A percentile compares a stretch with the other conserved stretches of the same genome.
Conservation (phyloP, 2,329 filamentous ascomycete genomes). For the Colletotrichum endophyticum region DNA sequence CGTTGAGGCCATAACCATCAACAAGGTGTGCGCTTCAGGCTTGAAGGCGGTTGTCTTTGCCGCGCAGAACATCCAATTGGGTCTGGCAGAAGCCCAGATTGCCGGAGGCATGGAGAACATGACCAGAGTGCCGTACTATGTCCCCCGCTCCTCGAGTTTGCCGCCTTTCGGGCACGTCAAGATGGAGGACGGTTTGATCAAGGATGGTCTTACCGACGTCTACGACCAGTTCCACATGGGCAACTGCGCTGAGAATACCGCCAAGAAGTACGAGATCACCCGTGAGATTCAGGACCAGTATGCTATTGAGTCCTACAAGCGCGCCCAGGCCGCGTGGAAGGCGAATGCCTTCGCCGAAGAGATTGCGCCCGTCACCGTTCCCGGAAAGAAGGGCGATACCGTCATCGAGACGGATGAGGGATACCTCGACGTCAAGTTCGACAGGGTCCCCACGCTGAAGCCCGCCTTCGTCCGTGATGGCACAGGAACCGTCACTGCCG, state of each 20-base stretch:
- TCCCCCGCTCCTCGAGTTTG: conserved; percentile 80
- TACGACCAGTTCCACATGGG: conserved; percentile 99
- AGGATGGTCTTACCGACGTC: conserved; percentile 94
- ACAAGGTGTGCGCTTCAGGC: conserved; percentile 97
- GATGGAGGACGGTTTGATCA: conserved; percentile 90
- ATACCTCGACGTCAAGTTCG: conserved; percentile 83
- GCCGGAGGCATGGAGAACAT: conserved; percentile 99
- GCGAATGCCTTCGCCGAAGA: conserved; percentile 85
- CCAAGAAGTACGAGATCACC: conserved; percentile 82
- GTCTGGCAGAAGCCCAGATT: conserved; percentile 84
- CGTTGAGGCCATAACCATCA: conserved; percentile 90
- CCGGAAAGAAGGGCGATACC: conserved; percentile 81
- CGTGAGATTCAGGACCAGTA: conserved; percentile 91
- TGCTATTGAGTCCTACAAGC: conserved; percentile 86
- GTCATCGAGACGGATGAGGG: conserved; percentile 86
- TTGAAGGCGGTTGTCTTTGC: conserved; percentile 91
- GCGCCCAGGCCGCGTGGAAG: conserved; percentile 90
- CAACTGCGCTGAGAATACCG: conserved; percentile 93
- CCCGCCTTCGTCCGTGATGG: conserved; percentile 89
- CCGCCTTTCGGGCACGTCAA: conserved; percentile 87
- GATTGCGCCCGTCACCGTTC: conserved; percentile 85
- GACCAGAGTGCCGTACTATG: conserved; percentile 90
- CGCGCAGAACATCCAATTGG: conserved; percentile 93
- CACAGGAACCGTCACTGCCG: conserved; percentile 89
- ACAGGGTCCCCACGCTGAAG: conserved; percentile 86